Evolutionary conservation across 352 stramenopile genomes (phyloP), one percentile per base, ranked within the genome.

Genomic region (Phytophthora citricola): DNA sequence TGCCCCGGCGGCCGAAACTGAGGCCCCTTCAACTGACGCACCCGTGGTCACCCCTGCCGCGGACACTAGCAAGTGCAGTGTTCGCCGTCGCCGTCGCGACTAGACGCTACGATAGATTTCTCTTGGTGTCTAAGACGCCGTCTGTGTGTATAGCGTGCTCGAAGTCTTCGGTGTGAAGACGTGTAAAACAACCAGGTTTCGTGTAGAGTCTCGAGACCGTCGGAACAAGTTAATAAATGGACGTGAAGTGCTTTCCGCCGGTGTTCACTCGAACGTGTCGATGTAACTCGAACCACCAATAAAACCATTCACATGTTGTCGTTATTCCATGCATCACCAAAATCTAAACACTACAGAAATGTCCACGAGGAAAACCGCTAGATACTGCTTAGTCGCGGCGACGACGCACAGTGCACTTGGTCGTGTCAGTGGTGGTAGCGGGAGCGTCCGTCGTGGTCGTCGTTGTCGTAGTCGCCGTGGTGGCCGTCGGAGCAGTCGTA

Each of bases 331-430:
- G 31, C 31, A 22, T 60, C 62, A 60, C 24, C 53, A 56, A 65
- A 59, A 69, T 70, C 54, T 65, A 65, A 59, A 65, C 54, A 53
- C 53, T 64, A 51, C 53, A 65, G 24, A 43, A 45, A 24, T 63
- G 20, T 9, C 20, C 11, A n/a, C 38, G 59, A 50, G 34, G 10
- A 36, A 12, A 67, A 26, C 7, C 36, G 43, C 55, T 10, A 26
- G 15, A 50, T 17, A 38, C 41, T 7, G 51, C 22, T 58, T 69
- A 74, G 15, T 58, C 31, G 29, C 61, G 65, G 20, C 61, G 70
- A 53, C 66, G 66, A 47, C 53, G 53, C 40, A 60, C 53, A 11
- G 40, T 63, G 66, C 70, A 78, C 66, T 78, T 53, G 1, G 58
- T 59, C 11, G 50, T 70, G 43, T 69, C 64, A 8, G 46, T 50